Base-by-base conservation (phyloP, 2,329 filamentous ascomycete genomes). In the Tolypocladium guangdongense region DNA sequence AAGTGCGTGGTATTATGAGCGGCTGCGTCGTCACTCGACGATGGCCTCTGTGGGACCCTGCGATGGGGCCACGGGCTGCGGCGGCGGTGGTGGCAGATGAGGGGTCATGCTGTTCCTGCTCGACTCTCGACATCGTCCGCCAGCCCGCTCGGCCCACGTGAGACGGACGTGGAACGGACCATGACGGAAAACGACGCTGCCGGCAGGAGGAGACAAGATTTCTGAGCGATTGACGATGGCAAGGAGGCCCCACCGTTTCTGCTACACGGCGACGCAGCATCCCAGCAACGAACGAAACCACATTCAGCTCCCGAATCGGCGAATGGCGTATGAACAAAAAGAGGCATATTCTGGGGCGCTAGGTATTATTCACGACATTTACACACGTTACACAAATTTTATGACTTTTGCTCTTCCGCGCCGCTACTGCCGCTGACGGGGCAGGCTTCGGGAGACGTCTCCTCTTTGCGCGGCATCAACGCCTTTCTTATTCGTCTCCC, bases 1-100 rank as follows among this genome's bases (percentile, higher is more conserved):
- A 70, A 67, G 53, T 73, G 70, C 57, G 63, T 69, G 35, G 61
- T 72, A 56, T 70, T 73, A 71, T 73, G 67, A 72, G 62, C 51
- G 18, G 12, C 39, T 32, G 45, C 33, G 20, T 35, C 38, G 54
- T 52, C 50, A 43, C 49, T 47, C 53, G 39, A 47, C 48, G 48
- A 47, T 33, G 36, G 37, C 43, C 18, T 47, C 30, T 32, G 43
- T 7, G 27, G 24, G 27, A 47, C 43, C 27, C 43, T 14, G 1
- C 18, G 43, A 46, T n/a, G 43, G 43, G 41, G 43, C 24, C 30
- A 36, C 20, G n/a, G 35, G 48, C 1, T 11, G 48, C 27, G 14
- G 35, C 32, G 48, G 33, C 20, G 37, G 52, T 22, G 52, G 12
- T 39, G 39, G 49, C 24, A 14, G 49, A 46, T 46, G 49, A 52